Conservation (phyloP, 108 stramenopile genomes). For the Craspedostauros australis region DNA sequence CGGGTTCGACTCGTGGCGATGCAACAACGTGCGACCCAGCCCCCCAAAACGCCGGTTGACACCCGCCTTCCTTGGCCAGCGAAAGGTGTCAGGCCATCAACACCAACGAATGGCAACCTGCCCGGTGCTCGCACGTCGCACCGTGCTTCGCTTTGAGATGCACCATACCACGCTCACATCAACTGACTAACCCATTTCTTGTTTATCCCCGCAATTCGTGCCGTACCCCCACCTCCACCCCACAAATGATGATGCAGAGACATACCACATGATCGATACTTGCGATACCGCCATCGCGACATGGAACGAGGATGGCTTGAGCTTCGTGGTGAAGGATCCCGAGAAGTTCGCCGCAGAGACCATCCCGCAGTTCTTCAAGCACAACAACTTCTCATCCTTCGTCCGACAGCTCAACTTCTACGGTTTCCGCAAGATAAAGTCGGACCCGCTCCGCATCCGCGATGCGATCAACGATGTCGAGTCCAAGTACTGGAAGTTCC, state of each 20-base stretch:
- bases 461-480: constrained; percentile 37
- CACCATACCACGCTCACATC: neutral
- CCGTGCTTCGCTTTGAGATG: neutral
- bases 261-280: constrained; percentile 70
- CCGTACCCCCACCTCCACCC: too few relatives aligned
- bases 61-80: neutral
- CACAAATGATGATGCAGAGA: too few relatives aligned
- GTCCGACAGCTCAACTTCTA: constrained; percentile 95
- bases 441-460: constrained; percentile 58
- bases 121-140: neutral
- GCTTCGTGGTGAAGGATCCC: constrained; percentile 76
- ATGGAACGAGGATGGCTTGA: constrained; percentile 72
- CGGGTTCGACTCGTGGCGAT: neutral
- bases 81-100: neutral
- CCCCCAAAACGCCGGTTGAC: too few relatives aligned
- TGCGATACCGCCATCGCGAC: constrained; percentile 55
- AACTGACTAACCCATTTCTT: constrained; percentile 1
- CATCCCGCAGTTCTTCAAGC: constrained; percentile 92
- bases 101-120: too few relatives aligned
- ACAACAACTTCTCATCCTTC: constrained; percentile 88
- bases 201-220: neutral
- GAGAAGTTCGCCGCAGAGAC: constrained; percentile 61
- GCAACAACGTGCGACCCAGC: neutral
- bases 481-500: constrained; percentile 74
- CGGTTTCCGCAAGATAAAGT: constrained; percentile 79